Evolutionary conservation across 306 rosid species (phyloP).

Genomic region (Comarum palustre): DNA sequence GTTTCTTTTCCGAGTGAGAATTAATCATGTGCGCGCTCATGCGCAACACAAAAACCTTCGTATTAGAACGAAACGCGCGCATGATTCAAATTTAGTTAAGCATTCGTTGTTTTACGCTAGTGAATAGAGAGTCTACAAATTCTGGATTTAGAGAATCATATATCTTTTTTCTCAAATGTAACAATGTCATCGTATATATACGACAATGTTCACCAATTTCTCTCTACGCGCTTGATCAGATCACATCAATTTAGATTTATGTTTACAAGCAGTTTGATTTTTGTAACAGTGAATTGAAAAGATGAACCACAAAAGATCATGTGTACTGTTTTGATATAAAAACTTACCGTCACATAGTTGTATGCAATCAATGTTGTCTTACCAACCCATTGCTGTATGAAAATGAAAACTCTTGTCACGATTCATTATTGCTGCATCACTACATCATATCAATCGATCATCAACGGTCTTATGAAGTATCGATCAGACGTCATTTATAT

Average conservation of each 20-base stretch:
- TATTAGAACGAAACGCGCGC: too few species aligned
- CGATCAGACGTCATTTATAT: background rate
- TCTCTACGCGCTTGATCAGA: background rate
- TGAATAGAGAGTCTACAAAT: too few species aligned
- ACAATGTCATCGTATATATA: too few species aligned
- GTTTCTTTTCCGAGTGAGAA: background rate
- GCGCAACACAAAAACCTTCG: too few species aligned
- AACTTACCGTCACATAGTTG: background rate
- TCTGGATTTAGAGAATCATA: too few species aligned
- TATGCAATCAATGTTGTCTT: background rate
- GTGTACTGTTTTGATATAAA: background rate
- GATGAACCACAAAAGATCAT: background rate
- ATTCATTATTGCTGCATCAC: background rate
- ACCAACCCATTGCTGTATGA: background rate
- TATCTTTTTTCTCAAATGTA: too few species aligned
- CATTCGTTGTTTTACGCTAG: too few species aligned
- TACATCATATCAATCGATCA: background rate
- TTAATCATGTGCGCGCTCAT: too few species aligned
- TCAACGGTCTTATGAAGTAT: background rate
- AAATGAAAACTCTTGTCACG: background rate
- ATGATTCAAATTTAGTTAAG: too few species aligned
- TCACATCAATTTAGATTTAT: background rate
- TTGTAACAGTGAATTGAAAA: background rate
- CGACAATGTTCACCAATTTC: too few species aligned
- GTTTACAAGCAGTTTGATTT: background rate